These are phyloP conservation scores for Parietaria judaica DNA, from an alignment of 306 rosid species.

Conservation along the genomic window DNA sequence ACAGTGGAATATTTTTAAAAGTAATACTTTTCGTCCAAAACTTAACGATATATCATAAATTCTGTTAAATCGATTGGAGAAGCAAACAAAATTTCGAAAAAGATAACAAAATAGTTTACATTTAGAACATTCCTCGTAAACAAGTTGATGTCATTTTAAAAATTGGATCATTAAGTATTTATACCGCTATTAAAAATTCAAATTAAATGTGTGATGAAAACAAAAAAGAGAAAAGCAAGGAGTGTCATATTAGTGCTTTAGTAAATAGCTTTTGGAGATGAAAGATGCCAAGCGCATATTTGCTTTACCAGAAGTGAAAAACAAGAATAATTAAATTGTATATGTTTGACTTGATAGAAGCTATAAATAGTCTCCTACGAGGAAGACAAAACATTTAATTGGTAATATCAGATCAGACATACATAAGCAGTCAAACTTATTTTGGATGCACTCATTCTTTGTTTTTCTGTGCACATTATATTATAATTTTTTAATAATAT, in stretches of 20 bases:
- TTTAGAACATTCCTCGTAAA: too few species aligned
- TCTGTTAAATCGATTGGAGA: too few species aligned
- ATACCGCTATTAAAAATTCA: slow-evolving; percentile 11
- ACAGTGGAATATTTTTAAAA: too few species aligned
- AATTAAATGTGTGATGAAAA: slow-evolving; percentile 18
- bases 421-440: background rate
- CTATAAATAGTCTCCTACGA: slow-evolving; percentile 12
- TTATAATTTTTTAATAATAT: too few species aligned
- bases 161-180: too few species aligned
- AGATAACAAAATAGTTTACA: too few species aligned
- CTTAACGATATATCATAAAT: too few species aligned
- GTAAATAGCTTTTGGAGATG: slow-evolving; percentile 21
- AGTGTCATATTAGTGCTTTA: slow-evolving; percentile 38
- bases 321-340: background rate
- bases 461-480: too few species aligned
- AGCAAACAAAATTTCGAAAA: too few species aligned
- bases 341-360: slow-evolving; percentile 12
- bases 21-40: too few species aligned
- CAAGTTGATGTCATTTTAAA: too few species aligned
- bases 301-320: slow-evolving; percentile 2
- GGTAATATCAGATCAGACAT: background rate
- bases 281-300: background rate
- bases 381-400: slow-evolving; percentile 20
- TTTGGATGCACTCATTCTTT: background rate
- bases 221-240: slow-evolving; percentile 32